These are phyloP conservation scores for Pisolithus orientalis DNA, from an alignment of 768 basidiomycete genomes.

Conservation along the genomic window DNA sequence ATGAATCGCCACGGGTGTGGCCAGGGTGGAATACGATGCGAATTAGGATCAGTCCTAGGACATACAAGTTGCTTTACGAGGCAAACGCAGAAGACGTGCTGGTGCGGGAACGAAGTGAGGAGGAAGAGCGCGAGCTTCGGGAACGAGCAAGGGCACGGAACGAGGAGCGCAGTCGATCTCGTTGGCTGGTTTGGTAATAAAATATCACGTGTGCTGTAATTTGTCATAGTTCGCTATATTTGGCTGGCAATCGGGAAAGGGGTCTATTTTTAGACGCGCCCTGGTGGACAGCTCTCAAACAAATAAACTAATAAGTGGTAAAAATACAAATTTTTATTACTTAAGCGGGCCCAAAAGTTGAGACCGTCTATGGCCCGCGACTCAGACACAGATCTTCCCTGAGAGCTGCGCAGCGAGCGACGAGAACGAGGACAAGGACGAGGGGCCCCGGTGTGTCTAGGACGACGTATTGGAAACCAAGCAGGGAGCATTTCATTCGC, in stretches of 20 bases:
- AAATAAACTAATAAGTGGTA: no score
- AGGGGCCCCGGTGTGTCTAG: not conserved
- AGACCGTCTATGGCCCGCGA: not conserved
- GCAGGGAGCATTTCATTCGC: not conserved
- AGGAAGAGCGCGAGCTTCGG: conserved; percentile 28
- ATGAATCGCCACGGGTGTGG: conserved; percentile 14
- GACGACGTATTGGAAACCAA: not conserved
- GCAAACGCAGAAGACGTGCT: conserved; percentile 54
- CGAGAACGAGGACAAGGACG: not conserved
- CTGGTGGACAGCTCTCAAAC: no score
- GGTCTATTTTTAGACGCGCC: not conserved
- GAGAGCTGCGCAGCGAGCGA: not conserved
- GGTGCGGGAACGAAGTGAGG: conserved; percentile 31
- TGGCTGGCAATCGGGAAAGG: not conserved
- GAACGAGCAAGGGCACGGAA: conserved; percentile 40
- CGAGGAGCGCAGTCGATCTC: conserved; percentile 51
- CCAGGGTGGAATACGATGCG: conserved; percentile 18
- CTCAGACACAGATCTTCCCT: not conserved
- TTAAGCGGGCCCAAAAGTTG: not conserved
- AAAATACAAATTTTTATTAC: not conserved
- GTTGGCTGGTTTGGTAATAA: conserved; percentile 22
- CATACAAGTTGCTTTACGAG: conserved; percentile 69
- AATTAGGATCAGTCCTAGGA: conserved; percentile 51
- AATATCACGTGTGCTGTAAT: not conserved
- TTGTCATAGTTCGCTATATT: not conserved